Evolutionary conservation across 176 grass and related monocot species (phyloP).

Genomic region (Oryza australiensis): DNA sequence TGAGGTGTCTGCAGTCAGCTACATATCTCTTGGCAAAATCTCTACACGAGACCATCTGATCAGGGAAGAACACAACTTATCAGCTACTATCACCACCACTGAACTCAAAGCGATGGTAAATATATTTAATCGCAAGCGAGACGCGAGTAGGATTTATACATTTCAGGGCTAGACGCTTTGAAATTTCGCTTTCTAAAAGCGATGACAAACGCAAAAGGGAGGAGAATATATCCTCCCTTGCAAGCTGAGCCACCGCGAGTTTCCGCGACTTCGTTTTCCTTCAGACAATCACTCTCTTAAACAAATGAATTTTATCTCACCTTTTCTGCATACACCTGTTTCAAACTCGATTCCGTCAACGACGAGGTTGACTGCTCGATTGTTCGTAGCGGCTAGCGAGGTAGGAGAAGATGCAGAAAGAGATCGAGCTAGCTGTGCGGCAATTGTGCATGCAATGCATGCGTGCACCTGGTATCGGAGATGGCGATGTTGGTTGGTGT

Average conservation of each 20-base stretch:
- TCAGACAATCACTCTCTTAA: not conserved
- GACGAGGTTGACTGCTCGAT: not conserved
- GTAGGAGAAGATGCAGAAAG: not conserved
- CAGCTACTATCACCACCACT: not conserved
- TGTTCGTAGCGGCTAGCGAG: not conserved
- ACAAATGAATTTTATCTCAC: not conserved
- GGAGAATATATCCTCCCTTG: conserved; percentile 30
- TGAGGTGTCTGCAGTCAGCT: conserved; percentile 35
- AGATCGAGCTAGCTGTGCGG: not conserved
- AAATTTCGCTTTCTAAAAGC: conserved; percentile 27
- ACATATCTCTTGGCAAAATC: conserved; percentile 25
- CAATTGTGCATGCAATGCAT: not conserved
- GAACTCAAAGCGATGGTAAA: not conserved
- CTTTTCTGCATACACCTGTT: not conserved
- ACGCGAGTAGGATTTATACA: not conserved
- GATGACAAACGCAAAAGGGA: conserved; percentile 9
- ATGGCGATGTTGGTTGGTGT: not conserved
- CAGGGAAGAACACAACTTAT: not conserved
- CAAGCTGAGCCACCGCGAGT: conserved; percentile 11
- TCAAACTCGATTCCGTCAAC: not conserved
- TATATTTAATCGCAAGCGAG: not conserved
- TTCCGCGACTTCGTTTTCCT: conserved; percentile 14
- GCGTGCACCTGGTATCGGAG: not conserved
- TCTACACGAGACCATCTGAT: conserved; percentile 21
- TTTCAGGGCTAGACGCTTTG: not conserved